Percentiles rank a stretch among this genome's conserved stretches.
Evolutionary conservation across 1,284 basidiomycete species (phyloP).

Genomic region (Golubevia sp.): DNA sequence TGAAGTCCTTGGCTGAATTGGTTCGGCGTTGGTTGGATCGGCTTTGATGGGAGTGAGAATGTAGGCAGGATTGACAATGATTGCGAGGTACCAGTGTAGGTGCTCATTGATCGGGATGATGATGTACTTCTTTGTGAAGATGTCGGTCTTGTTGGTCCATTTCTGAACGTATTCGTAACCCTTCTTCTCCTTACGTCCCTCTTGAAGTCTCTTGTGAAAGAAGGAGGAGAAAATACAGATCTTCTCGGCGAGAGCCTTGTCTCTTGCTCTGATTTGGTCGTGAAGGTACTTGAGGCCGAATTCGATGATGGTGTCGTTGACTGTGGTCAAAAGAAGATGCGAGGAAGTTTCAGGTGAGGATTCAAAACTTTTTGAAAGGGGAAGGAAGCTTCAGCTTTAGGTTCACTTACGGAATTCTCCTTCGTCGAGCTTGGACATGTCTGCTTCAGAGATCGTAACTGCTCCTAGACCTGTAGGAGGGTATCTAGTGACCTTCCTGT

Average conservation of each 20-base stretch:
- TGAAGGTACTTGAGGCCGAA: slow-evolving; percentile 82
- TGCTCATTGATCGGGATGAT: slow-evolving; percentile 96
- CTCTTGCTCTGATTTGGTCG: slow-evolving; percentile 35
- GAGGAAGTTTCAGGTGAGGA: too few relatives aligned
- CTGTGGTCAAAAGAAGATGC: background rate
- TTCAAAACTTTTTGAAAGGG: too few relatives aligned
- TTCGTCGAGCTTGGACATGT: slow-evolving; percentile 36
- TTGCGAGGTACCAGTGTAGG: slow-evolving; percentile 94
- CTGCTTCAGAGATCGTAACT: slow-evolving; percentile 29
- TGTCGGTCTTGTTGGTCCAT: slow-evolving; percentile 85
- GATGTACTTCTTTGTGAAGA: slow-evolving; percentile 89
- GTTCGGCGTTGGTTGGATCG: too few relatives aligned
- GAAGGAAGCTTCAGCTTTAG: background rate
- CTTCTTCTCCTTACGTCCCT: slow-evolving; percentile 62
- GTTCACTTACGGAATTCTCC: slow-evolving; percentile 24
- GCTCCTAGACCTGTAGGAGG: slow-evolving; percentile 32
- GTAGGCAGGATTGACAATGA: slow-evolving; percentile 80
- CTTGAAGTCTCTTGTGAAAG: slow-evolving; percentile 92
- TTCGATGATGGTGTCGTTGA: slow-evolving; percentile 95
- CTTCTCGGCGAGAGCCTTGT: slow-evolving; percentile 72
- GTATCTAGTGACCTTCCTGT: slow-evolving; percentile 9
- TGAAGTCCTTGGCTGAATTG: too few relatives aligned
- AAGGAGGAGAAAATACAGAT: slow-evolving; percentile 94
- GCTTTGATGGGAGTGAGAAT: too few relatives aligned
- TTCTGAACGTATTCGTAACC: slow-evolving; percentile 85